These are phyloP conservation scores for Entophlyctis luteolus DNA, from an alignment of 192 early-diverging fungal species.

Conservation along the genomic window DNA sequence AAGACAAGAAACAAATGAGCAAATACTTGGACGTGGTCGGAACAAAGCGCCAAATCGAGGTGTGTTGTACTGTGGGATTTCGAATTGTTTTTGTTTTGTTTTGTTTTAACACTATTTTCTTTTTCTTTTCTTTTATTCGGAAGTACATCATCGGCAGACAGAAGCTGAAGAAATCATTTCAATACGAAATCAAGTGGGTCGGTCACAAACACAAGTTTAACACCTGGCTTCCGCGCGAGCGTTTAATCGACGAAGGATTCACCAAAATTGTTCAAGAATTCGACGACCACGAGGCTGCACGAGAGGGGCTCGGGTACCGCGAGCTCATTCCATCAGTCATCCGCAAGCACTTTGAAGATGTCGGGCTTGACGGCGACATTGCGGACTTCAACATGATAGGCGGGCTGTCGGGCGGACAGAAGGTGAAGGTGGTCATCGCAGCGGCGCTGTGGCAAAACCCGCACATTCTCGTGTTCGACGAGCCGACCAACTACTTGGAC, in stretches of 20 bases:
- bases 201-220: conserved; percentile 65
- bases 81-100: conserved; percentile 11
- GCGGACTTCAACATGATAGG: conserved; percentile 65
- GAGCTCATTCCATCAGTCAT: conserved; percentile 62
- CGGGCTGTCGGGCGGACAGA: conserved; percentile 75
- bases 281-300: conserved; percentile 70
- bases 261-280: conserved; percentile 73
- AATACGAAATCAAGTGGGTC: conserved; percentile 80
- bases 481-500: conserved; percentile 71
- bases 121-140: no score
- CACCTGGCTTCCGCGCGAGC: conserved; percentile 67
- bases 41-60: conserved; percentile 59
- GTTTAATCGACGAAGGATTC: conserved; percentile 66
- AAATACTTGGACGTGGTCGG: conserved; percentile 50
- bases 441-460: conserved; percentile 85
- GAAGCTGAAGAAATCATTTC: conserved; percentile 75
- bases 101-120: not conserved
- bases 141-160: conserved; percentile 51
- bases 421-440: conserved; percentile 81
- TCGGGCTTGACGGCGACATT: conserved; percentile 74
- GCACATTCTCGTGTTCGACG: conserved; percentile 87
- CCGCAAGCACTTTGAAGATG: conserved; percentile 70
- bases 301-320: conserved; percentile 67
- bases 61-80: conserved; percentile 17
- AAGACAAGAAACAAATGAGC: conserved; percentile 64